Evolutionary conservation across 2,329 filamentous ascomycete species (phyloP).

Genomic region (Chlorencoelia australis): DNA sequence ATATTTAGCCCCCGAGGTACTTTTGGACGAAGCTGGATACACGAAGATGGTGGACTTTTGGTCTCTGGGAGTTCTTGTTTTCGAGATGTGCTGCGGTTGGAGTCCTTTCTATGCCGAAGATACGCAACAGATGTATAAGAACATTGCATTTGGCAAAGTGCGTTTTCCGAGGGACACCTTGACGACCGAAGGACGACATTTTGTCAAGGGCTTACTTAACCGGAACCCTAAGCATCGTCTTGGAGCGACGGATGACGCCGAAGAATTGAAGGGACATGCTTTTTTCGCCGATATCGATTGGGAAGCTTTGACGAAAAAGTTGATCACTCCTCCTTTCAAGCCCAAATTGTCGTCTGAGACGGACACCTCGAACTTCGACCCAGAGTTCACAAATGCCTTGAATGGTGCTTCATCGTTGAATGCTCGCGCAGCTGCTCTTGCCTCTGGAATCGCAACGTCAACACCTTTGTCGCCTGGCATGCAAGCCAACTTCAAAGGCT

Average conservation of each 20-base stretch:
- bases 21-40: slow-evolving; percentile 93
- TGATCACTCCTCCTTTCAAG: slow-evolving; percentile 94
- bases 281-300: slow-evolving; percentile 96
- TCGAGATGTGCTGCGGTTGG: slow-evolving; percentile 99
- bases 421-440: slow-evolving; percentile 77
- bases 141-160: slow-evolving; percentile 98
- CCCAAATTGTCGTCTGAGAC: slow-evolving; percentile 92
- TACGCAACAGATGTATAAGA: slow-evolving; percentile 99
- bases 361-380: slow-evolving; percentile 96
- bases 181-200: slow-evolving; percentile 90
- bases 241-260: slow-evolving; percentile 81
- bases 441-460: slow-evolving; percentile 75
- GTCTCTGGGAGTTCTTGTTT: slow-evolving; percentile 94
- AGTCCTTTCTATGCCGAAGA: slow-evolving; percentile 98
- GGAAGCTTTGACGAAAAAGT: slow-evolving; percentile 78
- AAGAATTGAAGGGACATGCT: slow-evolving; percentile 85
- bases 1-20: slow-evolving; percentile 89
- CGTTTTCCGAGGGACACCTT: slow-evolving; percentile 91
- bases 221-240: slow-evolving; percentile 93
- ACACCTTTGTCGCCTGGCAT: slow-evolving; percentile 91
- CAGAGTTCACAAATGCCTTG: slow-evolving; percentile 92
- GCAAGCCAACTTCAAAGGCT: slow-evolving; percentile 96
- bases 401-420: slow-evolving; percentile 83
- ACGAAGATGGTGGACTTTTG: slow-evolving; percentile 99
- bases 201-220: slow-evolving; percentile 95